Percentiles rank a stretch among this genome's conserved stretches.
Evolutionary conservation across 2,329 filamentous ascomycete genomes (phyloP).

Genomic region (Pyricularia sp.): DNA sequence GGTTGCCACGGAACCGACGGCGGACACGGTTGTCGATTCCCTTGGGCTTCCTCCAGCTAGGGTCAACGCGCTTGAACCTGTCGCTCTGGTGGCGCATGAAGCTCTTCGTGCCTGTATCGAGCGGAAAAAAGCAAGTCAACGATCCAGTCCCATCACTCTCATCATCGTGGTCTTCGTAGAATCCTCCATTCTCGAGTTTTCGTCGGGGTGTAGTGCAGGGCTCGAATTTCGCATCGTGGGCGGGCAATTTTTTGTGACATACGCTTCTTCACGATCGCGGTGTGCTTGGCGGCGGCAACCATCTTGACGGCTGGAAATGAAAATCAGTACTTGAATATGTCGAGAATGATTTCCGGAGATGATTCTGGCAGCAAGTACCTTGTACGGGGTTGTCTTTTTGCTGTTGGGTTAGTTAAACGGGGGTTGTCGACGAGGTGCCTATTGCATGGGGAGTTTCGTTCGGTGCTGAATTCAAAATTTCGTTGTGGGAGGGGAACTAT

Average conservation of each 20-base stretch:
- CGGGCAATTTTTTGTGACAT: constrained; percentile 39
- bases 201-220: neutral
- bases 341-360: neutral
- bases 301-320: constrained; percentile 48
- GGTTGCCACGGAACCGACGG: constrained; percentile 92
- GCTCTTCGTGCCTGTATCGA: neutral
- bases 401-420: neutral
- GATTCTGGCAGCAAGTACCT: neutral
- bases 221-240: neutral
- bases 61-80: constrained; percentile 84
- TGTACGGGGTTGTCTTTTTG: neutral
- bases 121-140: neutral
- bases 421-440: neutral
- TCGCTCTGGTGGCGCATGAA: constrained; percentile 98
- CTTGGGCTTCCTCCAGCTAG: constrained; percentile 97
- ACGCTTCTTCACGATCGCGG: constrained; percentile 99
- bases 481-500: neutral
- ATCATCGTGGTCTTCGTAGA: neutral
- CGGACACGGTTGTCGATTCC: constrained; percentile 99
- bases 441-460: neutral
- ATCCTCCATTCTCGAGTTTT: neutral
- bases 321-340: neutral
- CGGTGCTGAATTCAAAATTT: neutral
- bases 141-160: neutral
- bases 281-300: constrained; percentile 98